Evolutionary conservation across 73 alveolate genomes (phyloP), one percentile per base, ranked within the genome.

Genomic region (Breviolum minutum): DNA sequence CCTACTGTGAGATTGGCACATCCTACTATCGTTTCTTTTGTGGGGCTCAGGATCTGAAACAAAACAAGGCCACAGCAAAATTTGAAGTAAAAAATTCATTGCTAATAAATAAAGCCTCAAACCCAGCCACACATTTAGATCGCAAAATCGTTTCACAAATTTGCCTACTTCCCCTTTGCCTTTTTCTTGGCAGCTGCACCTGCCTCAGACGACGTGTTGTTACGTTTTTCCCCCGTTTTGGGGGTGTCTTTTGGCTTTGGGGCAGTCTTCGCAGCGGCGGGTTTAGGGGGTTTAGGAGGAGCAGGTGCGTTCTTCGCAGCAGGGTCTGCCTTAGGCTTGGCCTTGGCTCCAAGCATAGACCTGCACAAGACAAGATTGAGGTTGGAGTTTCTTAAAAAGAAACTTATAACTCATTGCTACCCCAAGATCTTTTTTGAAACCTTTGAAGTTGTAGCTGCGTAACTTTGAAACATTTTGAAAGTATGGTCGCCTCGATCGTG

Each of bases 311-410:
- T n/a, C n/a, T n/a, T n/a, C n/a, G n/a, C n/a, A n/a, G n/a, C n/a
- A n/a, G n/a, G n/a, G n/a, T n/a, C n/a, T n/a, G 66, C 87, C 66
- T 29, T 79, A 9, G 87, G 30, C 48, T 79, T 79, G n/a, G 87
- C 87, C 26, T 7, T 32, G 8, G 30, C 30, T 27, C 14, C n/a
- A 32, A 64, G 66, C 30, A 5, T 32, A 26, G 87, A 9, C 62
- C 60, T 27, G 12, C 62, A 8, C 62, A 24, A 61, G 62, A 13
- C 5, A 71, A 71, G 40, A 71, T 8, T 71, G 13, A 17, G 30
- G 81, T 8, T 8, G 26, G 30, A 13, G 30, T n/a, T 13, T 5
- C n/a, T 8, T 20, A 13, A 22, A 30, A 20, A 22, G 3, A 71
- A 13, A 22, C 48, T 71, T 0, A 1, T 1, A 17, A 8, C 40